A percentile compares a stretch with the other conserved stretches of the same genome.
Conservation (phyloP, 2,329 filamentous ascomycete species). For the Cladophialophora yegresii region DNA sequence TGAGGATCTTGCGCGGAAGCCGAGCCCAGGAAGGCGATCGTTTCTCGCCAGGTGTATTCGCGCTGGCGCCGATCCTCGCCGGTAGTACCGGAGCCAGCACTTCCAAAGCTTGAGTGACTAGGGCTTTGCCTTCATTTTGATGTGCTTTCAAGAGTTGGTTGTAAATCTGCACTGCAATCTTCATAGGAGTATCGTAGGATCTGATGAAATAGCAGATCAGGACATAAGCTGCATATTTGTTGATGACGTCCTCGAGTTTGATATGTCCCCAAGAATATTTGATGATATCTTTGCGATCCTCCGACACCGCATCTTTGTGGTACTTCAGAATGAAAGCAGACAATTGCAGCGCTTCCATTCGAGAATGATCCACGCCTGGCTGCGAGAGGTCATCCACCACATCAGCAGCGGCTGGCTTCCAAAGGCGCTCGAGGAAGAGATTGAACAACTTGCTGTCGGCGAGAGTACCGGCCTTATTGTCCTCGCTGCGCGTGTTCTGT, state of each 20-base stretch:
- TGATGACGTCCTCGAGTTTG: conserved; percentile 95
- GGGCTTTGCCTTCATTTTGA: conserved; percentile 86
- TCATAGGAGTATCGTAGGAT: conserved; percentile 91
- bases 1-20: conserved; percentile 83
- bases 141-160: conserved; percentile 87
- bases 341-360: conserved; percentile 93
- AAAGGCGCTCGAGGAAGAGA: conserved; percentile 86
- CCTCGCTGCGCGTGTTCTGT: conserved; percentile 72
- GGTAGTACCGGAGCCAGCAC: conserved; percentile 92
- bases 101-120: conserved; percentile 93
- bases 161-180: conserved; percentile 95
- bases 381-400: conserved; percentile 79
- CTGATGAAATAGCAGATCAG: conserved; percentile 97
- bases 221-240: conserved; percentile 97
- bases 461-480: conserved; percentile 65
- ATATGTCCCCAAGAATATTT: conserved; percentile 99
- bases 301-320: conserved; percentile 81
- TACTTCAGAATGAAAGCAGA: conserved; percentile 96
- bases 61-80: conserved; percentile 64
- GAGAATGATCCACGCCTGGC: conserved; percentile 87
- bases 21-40: conserved; percentile 83
- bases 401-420: conserved; percentile 77
- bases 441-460: conserved; percentile 88
- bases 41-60: conserved; percentile 65
- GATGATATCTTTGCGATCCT: conserved; percentile 95